These are phyloP conservation scores for Leccinum imitatum DNA, from an alignment of 768 basidiomycete genomes.

Conservation along the genomic window DNA sequence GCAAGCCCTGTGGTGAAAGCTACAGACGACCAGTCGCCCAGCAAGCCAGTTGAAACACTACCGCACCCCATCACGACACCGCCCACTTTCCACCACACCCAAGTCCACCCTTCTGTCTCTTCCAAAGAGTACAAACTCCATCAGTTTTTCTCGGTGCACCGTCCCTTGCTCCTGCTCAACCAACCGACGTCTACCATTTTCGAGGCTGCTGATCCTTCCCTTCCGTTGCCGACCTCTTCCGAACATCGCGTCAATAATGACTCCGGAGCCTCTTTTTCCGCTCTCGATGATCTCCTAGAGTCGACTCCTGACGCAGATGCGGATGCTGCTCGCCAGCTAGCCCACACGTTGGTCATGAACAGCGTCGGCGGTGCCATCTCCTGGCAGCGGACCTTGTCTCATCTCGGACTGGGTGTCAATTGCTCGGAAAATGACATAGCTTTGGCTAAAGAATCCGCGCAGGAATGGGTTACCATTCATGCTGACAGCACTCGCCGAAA, in stretches of 20 bases:
- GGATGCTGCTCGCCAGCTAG: slow-evolving; percentile 78
- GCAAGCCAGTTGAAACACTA: slow-evolving; percentile 26
- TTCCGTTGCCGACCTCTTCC: slow-evolving; percentile 19
- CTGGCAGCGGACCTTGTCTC: slow-evolving; percentile 69
- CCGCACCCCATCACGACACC: slow-evolving; percentile 14
- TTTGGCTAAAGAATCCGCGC: slow-evolving; percentile 52
- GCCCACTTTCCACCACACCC: slow-evolving; percentile 15
- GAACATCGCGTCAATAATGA: slow-evolving; percentile 27
- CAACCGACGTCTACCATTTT: slow-evolving; percentile 60
- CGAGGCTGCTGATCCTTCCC: slow-evolving; percentile 30
- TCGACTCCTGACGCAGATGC: slow-evolving; percentile 70
- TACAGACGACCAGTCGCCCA: slow-evolving; percentile 31
- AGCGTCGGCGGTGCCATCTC: slow-evolving; percentile 57
- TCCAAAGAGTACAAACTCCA: slow-evolving; percentile 76
- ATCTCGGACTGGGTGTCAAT: slow-evolving; percentile 59
- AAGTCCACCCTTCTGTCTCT: slow-evolving; percentile 54
- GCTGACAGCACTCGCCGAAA: slow-evolving; percentile 71
- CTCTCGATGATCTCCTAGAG: slow-evolving; percentile 45
- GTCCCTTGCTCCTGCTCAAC: slow-evolving; percentile 70
- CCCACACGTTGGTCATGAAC: slow-evolving; percentile 68
- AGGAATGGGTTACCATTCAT: slow-evolving; percentile 58
- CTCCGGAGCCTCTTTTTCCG: slow-evolving; percentile 25
- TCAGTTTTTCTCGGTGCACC: slow-evolving; percentile 81
- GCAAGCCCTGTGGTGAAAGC: slow-evolving; percentile 14
- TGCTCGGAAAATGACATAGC: slow-evolving; percentile 50